Base-by-base conservation (phyloP, 176 grass and related monocot species). In the Hordeum marinum region DNA sequence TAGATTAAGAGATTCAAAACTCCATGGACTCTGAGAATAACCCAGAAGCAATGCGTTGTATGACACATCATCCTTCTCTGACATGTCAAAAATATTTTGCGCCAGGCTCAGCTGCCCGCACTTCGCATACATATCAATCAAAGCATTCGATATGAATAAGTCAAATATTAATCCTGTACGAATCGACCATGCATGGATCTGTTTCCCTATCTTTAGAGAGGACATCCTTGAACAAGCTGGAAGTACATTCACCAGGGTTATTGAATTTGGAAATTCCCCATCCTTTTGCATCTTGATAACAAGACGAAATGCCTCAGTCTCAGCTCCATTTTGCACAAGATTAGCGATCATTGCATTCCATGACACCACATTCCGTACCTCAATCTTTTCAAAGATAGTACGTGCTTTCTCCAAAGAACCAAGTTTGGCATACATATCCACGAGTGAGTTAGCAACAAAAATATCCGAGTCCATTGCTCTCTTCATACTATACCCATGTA, bases 361-460 rank as follows among this genome's bases (percentile, higher is more conserved):
- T 8, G 93, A 95, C 68, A 95, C 93, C 31, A 85, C 76, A 72
- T 91, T 92, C 1, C 39, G 79, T 17, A 7, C 88, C 66, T 80
- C 72, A 78, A 92, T 95, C 69, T 66, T 87, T 67, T 85, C 84
- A 76, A 98, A 98, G 13, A 95, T 75, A 69, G 66, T 25, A 48
- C 72, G 89, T 18, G 85, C 91, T 79, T 87, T 92, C 17, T 85
- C 76, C 23, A 83, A 63, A 87, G n/a, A 87, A 72, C 93, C 91
- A 23, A 66, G 91, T 78, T 98, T 98, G 14, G 91, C 89, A 80
- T 98, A 98, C 93, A 98, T 98, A 84, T 98, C 93, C 35, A 98
- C 68, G 4, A 92, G 72, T 52, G 93, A 93, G 70, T 95, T 98
- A 23, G 91, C 80, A 77, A 95, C 69, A 74, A 93, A 98, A 81